Evolutionary conservation across 169 alveolate species (phyloP).

Genomic region (Toxoplasma gondii): DNA sequence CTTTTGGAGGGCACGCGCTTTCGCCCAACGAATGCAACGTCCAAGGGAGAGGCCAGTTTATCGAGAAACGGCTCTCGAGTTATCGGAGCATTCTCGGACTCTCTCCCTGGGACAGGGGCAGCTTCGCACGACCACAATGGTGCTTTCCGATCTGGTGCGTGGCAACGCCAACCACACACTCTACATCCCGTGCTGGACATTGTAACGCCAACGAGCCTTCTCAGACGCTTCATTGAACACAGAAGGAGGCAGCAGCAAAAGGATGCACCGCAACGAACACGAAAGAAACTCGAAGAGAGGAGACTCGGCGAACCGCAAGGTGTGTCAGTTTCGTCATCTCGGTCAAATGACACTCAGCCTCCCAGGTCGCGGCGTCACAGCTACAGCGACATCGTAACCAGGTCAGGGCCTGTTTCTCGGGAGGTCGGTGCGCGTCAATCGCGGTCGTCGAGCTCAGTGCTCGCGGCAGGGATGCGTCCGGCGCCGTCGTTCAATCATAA

Average conservation of each 20-base stretch:
- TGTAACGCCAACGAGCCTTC: slow-evolving; percentile 7
- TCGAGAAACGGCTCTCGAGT: not conserved
- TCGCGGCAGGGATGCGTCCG: not conserved
- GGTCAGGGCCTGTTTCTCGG: not conserved
- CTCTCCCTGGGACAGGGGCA: not conserved
- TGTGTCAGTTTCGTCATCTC: not conserved
- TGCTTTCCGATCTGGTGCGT: not conserved
- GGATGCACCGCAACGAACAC: not conserved
- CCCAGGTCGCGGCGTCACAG: not conserved
- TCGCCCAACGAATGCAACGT: too few species aligned
- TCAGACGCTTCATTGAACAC: not conserved
- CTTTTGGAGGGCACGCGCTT: too few species aligned
- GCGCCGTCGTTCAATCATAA: not conserved
- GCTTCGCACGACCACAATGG: not conserved
- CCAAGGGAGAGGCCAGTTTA: too few species aligned
- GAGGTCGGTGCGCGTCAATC: not conserved
- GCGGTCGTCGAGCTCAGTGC: not conserved
- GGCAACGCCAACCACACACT: not conserved
- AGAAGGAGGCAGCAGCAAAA: not conserved
- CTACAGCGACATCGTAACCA: not conserved
- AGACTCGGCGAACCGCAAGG: not conserved
- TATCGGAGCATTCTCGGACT: not conserved
- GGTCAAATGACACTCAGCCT: not conserved
- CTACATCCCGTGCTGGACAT: not conserved
- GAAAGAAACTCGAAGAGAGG: not conserved